phyloP scores from a whole-genome alignment of 441 rosid species.

The Geranium incanum region DNA sequence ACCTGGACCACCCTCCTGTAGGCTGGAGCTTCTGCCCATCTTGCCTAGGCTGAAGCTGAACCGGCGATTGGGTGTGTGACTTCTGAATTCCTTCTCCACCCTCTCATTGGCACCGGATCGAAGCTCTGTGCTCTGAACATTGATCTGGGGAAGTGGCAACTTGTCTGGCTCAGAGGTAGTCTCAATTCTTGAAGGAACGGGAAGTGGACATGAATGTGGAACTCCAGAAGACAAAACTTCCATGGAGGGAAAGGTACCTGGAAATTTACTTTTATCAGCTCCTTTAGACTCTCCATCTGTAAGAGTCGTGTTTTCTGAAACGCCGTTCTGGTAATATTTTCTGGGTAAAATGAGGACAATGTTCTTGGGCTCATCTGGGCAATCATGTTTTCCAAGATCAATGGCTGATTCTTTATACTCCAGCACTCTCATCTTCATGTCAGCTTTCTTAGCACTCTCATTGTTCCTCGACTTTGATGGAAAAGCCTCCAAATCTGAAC shows the following conservation, averaged over 20 bases:
- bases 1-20: conserved; percentile 51
- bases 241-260: conserved; percentile 23
- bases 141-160: conserved; percentile 17
- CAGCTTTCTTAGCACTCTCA: conserved; percentile 14
- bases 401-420: conserved; percentile 22
- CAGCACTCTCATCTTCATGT: conserved; percentile 21
- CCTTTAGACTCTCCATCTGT: conserved; percentile 22
- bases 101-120: conserved; percentile 27
- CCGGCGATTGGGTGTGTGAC: conserved; percentile 53
- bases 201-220: conserved; percentile 41
- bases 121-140: conserved; percentile 15
- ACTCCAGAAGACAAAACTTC: conserved; percentile 28
- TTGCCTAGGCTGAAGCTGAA: conserved; percentile 74
- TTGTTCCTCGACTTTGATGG: conserved; percentile 22
- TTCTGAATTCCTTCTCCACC: conserved; percentile 34
- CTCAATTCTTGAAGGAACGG: conserved; percentile 28
- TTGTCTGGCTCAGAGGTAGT: conserved; percentile 24
- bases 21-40: conserved; percentile 69
- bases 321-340: conserved; percentile 17
- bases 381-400: conserved; percentile 23
- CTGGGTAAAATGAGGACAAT: conserved; percentile 37
- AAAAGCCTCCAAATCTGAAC: conserved; percentile 22
- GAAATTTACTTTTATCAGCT: conserved; percentile 21
- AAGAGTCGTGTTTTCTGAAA: conserved; percentile 8
- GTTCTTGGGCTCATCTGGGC: conserved; percentile 28